phyloP scores from a whole-genome alignment of 129 eudicot genomes.

The Gnaphalium uliginosum region DNA sequence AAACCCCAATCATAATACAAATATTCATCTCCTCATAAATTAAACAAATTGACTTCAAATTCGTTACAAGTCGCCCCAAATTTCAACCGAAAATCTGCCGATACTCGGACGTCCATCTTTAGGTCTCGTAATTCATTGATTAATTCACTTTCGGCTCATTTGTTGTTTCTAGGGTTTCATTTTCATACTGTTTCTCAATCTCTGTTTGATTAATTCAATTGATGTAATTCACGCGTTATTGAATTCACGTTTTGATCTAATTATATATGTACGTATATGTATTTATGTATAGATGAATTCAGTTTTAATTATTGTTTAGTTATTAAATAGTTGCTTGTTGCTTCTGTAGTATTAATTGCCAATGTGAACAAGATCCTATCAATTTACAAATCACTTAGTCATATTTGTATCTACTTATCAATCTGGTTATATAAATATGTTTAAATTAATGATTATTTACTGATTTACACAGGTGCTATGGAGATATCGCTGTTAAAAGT shows the following conservation, averaged over 20 bases:
- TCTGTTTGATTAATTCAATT: slow-evolving; percentile 30
- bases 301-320: neutral
- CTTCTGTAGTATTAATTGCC: neutral
- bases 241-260: slow-evolving; percentile 16
- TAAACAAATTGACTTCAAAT: slow-evolving; percentile 4
- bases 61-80: slow-evolving; percentile 2
- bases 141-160: neutral
- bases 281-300: neutral
- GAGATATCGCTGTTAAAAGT: slow-evolving; percentile 71
- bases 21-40: slow-evolving; percentile 13
- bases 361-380: neutral
- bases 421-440: neutral
- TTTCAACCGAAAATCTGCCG: neutral
- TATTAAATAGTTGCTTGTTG: slow-evolving; percentile 14
- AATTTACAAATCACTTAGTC: slow-evolving; percentile 26
- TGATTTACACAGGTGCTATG: slow-evolving; percentile 55
- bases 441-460: neutral
- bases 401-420: slow-evolving; percentile 11
- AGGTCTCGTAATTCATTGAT: slow-evolving; percentile 11
- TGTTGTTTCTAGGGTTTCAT: slow-evolving; percentile 33
- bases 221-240: slow-evolving; percentile 31
- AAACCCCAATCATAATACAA: slow-evolving; percentile 26
- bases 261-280: neutral
- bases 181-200: neutral
- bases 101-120: slow-evolving; percentile 1